Percentiles rank a stretch among this genome's conserved stretches.
Evolutionary conservation across 2,329 filamentous ascomycete species (phyloP).

Genomic region (Furcasterigmium furcatum): DNA sequence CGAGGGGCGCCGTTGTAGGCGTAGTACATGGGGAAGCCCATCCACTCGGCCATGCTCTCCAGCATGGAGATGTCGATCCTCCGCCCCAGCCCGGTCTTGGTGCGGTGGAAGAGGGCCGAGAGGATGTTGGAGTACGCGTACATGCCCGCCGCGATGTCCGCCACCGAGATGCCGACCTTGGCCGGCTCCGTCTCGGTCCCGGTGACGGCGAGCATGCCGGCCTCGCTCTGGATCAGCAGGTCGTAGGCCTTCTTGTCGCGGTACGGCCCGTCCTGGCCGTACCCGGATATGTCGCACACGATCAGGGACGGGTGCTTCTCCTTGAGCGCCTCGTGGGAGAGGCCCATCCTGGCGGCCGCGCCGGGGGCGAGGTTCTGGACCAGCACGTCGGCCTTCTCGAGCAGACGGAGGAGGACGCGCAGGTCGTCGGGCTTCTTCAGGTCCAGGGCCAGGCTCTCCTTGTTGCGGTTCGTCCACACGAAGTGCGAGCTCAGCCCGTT

Average conservation of each 20-base stretch:
- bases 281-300: slow-evolving; percentile 53
- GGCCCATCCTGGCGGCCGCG: slow-evolving; percentile 40
- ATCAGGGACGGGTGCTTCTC: slow-evolving; percentile 39
- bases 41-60: slow-evolving; percentile 57
- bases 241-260: slow-evolving; percentile 54
- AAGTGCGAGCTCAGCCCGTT: slow-evolving; percentile 49
- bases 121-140: slow-evolving; percentile 50
- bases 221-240: slow-evolving; percentile 51
- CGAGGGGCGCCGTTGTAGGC: slow-evolving; percentile 39
- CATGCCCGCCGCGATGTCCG: slow-evolving; percentile 50
- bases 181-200: slow-evolving; percentile 38
- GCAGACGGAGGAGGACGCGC: slow-evolving; percentile 34
- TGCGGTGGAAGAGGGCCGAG: slow-evolving; percentile 43
- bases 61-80: slow-evolving; percentile 55
- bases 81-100: slow-evolving; percentile 43
- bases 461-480: slow-evolving; percentile 52
- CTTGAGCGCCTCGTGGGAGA: slow-evolving; percentile 40
- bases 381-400: slow-evolving; percentile 44
- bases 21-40: slow-evolving; percentile 55
- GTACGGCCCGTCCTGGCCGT: slow-evolving; percentile 48
- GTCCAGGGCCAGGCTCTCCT: slow-evolving; percentile 48
- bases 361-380: slow-evolving; percentile 53
- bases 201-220: slow-evolving; percentile 48
- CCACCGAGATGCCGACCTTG: slow-evolving; percentile 52
- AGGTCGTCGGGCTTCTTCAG: slow-evolving; percentile 41